These are phyloP conservation scores for Mycena polygramma DNA, from an alignment of 768 basidiomycete species.

Conservation along the genomic window DNA sequence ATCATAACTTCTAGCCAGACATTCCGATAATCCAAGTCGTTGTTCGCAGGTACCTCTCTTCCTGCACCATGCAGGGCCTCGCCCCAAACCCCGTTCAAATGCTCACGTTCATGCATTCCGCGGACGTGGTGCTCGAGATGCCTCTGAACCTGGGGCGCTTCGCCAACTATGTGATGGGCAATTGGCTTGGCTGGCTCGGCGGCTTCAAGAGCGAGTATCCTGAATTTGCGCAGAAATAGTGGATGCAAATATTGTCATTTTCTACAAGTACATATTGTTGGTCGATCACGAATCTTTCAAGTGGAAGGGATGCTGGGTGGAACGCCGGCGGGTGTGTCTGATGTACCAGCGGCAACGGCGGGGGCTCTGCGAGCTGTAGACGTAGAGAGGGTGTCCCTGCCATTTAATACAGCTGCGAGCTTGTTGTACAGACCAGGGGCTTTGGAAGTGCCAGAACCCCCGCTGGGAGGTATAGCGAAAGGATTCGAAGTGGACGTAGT, in stretches of 20 bases:
- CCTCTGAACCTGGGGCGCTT: conserved; percentile 40
- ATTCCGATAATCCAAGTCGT: background rate
- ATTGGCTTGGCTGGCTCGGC: conserved; percentile 43
- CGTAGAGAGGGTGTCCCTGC: background rate
- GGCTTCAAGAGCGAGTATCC: conserved; percentile 43
- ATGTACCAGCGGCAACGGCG: background rate
- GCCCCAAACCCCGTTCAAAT: conserved; percentile 44
- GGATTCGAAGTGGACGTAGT: too few species aligned
- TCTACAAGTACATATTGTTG: background rate
- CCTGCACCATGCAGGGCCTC: conserved; percentile 40
- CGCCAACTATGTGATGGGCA: conserved; percentile 41
- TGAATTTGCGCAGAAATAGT: conserved; percentile 32
- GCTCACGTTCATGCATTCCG: conserved; percentile 44
- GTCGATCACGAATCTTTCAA: background rate
- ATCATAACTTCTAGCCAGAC: background rate
- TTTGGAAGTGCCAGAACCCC: too few species aligned
- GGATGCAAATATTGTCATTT: background rate
- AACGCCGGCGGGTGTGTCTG: background rate
- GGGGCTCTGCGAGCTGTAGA: background rate
- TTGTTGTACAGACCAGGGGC: too few species aligned
- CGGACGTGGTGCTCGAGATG: conserved; percentile 44
- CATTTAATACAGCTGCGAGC: too few species aligned
- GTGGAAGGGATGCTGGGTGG: background rate
- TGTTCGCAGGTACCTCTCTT: conserved; percentile 36
- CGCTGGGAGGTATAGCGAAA: too few species aligned